These are phyloP conservation scores for Mrakia blollopis DNA, from an alignment of 768 basidiomycete species.

Conservation along the genomic window DNA sequence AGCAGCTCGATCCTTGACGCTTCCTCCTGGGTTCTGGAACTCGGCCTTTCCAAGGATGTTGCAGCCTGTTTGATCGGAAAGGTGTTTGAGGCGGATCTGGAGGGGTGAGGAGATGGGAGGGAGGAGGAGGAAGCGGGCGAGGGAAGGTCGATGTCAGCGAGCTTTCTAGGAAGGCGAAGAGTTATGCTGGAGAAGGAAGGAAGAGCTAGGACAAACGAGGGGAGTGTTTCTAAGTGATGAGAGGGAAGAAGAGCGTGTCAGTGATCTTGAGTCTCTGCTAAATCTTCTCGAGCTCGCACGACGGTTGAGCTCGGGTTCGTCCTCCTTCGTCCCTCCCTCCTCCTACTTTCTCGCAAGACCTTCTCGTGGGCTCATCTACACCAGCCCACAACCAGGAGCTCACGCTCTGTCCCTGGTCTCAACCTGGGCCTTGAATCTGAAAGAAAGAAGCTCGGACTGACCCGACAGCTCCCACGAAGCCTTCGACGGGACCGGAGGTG, in stretches of 20 bases:
- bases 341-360: not conserved
- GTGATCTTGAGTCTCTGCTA: not conserved
- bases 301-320: not conserved
- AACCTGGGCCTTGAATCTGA: not conserved
- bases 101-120: not conserved
- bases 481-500: constrained; percentile 21
- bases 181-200: constrained; percentile 12
- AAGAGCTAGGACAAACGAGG: constrained; percentile 1
- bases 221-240: constrained; percentile 18
- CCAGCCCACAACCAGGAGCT: not conserved
- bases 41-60: constrained; percentile 93
- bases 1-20: constrained; percentile 95
- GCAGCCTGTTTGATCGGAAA: constrained; percentile 77
- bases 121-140: no score
- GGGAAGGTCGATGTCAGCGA: constrained; percentile 10
- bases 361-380: not conserved
- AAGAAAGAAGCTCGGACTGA: not conserved
- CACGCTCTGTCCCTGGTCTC: no score
- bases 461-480: constrained; percentile 27
- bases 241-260: not conserved
- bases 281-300: not conserved
- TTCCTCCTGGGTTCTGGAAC: constrained; percentile 96
- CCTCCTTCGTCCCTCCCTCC: not conserved
- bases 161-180: constrained; percentile 10
- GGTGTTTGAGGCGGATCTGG: constrained; percentile 35